These are phyloP conservation scores for Ophiognomonia clavigignenti-juglandacearum DNA, from an alignment of 2,329 filamentous ascomycete genomes.

Conservation along the genomic window DNA sequence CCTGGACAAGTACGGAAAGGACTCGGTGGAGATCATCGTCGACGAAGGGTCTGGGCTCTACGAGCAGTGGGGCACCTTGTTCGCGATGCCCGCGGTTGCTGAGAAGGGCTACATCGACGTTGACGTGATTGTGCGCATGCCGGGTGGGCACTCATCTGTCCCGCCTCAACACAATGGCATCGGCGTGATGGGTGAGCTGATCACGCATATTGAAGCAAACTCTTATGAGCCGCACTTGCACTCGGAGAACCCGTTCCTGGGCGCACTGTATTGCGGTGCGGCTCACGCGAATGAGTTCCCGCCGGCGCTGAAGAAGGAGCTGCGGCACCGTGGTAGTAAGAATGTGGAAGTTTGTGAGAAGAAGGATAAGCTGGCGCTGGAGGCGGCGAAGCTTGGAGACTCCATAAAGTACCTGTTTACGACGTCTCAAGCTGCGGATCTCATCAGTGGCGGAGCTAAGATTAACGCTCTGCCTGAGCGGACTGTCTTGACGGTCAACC, in stretches of 20 bases:
- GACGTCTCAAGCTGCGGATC: slow-evolving; percentile 57
- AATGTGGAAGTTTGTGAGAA: slow-evolving; percentile 21
- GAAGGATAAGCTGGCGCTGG: slow-evolving; percentile 39
- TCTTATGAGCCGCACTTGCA: slow-evolving; percentile 38
- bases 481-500: slow-evolving; percentile 54
- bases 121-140: slow-evolving; percentile 50
- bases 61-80: slow-evolving; percentile 40
- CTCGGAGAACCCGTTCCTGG: slow-evolving; percentile 37
- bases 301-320: slow-evolving; percentile 34
- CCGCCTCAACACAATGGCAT: slow-evolving; percentile 53
- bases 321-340: slow-evolving; percentile 25
- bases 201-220: slow-evolving; percentile 40
- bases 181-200: slow-evolving; percentile 40
- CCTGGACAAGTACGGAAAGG: slow-evolving; percentile 44
- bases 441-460: slow-evolving; percentile 60
- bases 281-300: slow-evolving; percentile 41
- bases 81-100: slow-evolving; percentile 52
- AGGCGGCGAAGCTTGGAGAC: slow-evolving; percentile 37
- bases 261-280: slow-evolving; percentile 34
- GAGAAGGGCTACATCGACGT: slow-evolving; percentile 61
- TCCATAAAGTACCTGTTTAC: slow-evolving; percentile 50
- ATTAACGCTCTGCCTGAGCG: slow-evolving; percentile 64
- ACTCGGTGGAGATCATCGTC: slow-evolving; percentile 51
- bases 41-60: slow-evolving; percentile 52
- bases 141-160: slow-evolving; percentile 57